phyloP scores from a whole-genome alignment of 371 early-diverging fungal species.

The Mucor saturninus region DNA sequence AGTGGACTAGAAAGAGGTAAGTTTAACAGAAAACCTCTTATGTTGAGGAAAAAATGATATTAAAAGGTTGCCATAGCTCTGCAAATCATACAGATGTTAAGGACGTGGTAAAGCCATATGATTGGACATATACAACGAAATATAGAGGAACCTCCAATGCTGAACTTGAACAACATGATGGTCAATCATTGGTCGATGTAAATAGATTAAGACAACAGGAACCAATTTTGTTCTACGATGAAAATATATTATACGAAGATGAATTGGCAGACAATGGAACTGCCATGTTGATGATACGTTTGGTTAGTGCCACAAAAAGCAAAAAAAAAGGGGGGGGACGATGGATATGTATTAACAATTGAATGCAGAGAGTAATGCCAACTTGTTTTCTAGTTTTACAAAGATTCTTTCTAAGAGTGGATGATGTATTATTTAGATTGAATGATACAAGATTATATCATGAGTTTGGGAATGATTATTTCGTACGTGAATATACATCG shows the following conservation, averaged over 20 bases:
- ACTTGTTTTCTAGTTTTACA: constrained; percentile 86
- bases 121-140: constrained; percentile 91
- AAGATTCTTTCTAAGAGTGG: constrained; percentile 92
- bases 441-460: constrained; percentile 91
- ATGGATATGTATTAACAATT: background rate
- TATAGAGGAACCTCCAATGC: constrained; percentile 69
- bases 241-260: constrained; percentile 92
- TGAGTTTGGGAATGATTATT: constrained; percentile 68
- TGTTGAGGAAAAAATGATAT: too few relatives aligned
- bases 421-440: constrained; percentile 87
- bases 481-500: constrained; percentile 78
- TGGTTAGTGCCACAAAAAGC: constrained; percentile 58
- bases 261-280: constrained; percentile 96
- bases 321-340: too few relatives aligned
- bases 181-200: constrained; percentile 65
- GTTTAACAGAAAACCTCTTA: too few relatives aligned
- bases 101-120: constrained; percentile 87
- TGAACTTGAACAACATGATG: constrained; percentile 25
- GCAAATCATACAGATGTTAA: constrained; percentile 75
- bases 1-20: constrained; percentile 83
- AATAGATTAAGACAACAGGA: constrained; percentile 77
- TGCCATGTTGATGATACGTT: constrained; percentile 75
- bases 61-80: constrained; percentile 25
- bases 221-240: constrained; percentile 90
- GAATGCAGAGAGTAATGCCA: constrained; percentile 86